Evolutionary conservation across 176 grass and related monocot genomes (phyloP).

Genomic region (Carex cristatella): DNA sequence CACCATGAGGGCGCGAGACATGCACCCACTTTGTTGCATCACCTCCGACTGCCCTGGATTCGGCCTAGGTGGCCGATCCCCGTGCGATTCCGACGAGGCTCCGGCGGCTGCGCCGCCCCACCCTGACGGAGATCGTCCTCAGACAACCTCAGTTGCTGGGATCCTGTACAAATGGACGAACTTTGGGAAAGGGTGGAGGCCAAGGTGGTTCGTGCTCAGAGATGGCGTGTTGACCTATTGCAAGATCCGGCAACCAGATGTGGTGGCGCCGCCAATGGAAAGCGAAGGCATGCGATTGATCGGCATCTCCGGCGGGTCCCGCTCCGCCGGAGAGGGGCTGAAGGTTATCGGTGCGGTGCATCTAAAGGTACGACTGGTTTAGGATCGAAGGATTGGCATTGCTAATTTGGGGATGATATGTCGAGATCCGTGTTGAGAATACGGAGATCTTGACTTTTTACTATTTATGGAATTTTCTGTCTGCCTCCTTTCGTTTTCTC

Average conservation of each 20-base stretch:
- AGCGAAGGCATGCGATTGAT: constrained; percentile 42
- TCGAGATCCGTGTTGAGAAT: neutral
- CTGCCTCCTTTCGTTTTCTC: neutral
- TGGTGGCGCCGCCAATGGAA: neutral
- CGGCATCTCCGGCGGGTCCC: constrained; percentile 28
- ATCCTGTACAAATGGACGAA: constrained; percentile 95
- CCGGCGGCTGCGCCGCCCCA: neutral
- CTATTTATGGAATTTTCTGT: neutral
- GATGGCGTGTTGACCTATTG: constrained; percentile 79
- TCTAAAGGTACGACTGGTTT: constrained; percentile 55
- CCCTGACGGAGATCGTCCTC: neutral
- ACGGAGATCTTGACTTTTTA: constrained; percentile 1
- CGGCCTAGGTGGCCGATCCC: constrained; percentile 25
- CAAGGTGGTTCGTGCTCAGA: constrained; percentile 75
- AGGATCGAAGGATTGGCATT: neutral
- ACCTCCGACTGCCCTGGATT: constrained; percentile 45
- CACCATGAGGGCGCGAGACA: constrained; percentile 52
- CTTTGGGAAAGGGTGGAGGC: constrained; percentile 80
- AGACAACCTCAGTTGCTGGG: constrained; percentile 40
- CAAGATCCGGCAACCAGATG: constrained; percentile 57
- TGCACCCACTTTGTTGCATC: constrained; percentile 98
- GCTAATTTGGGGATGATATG: neutral
- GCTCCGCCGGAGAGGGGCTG: constrained; percentile 14
- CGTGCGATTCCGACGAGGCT: neutral
- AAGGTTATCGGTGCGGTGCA: constrained; percentile 56